These are phyloP conservation scores for Dichotomopilus funicola DNA, from an alignment of 2,329 filamentous ascomycete species.

Conservation along the genomic window DNA sequence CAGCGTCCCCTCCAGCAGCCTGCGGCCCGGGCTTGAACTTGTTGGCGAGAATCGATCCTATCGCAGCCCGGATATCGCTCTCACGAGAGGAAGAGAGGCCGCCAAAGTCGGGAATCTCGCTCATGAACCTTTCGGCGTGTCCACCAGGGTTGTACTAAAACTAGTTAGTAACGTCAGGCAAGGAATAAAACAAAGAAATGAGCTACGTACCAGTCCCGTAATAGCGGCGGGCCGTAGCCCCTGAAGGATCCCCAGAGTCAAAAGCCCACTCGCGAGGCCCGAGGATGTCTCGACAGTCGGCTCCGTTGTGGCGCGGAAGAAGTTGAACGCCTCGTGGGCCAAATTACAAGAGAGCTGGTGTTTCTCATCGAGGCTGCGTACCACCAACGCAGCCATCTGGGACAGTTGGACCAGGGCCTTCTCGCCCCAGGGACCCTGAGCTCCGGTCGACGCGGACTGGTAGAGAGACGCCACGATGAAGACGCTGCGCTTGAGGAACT, in stretches of 20 bases:
- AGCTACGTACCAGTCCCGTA: conserved; percentile 22
- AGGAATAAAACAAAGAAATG: background rate
- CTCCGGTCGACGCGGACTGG: conserved; percentile 19
- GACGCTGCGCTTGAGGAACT: conserved; percentile 35
- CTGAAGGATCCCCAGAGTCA: conserved; percentile 26
- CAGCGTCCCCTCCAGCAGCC: conserved; percentile 16
- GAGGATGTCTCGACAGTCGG: background rate
- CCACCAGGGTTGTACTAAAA: conserved; percentile 22
- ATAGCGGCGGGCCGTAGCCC: conserved; percentile 27
- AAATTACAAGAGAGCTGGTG: conserved; percentile 24
- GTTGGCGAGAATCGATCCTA: conserved; percentile 39
- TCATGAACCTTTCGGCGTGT: conserved; percentile 19
- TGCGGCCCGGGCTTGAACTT: conserved; percentile 32
- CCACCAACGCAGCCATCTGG: conserved; percentile 26
- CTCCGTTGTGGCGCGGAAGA: conserved; percentile 19
- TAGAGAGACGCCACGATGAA: conserved; percentile 37
- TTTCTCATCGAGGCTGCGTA: conserved; percentile 24
- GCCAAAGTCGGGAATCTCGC: conserved; percentile 11
- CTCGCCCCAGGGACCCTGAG: conserved; percentile 16
- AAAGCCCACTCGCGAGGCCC: conserved; percentile 1
- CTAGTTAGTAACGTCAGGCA: conserved; percentile 7
- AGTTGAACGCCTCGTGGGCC: conserved; percentile 21
- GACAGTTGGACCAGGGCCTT: conserved; percentile 24
- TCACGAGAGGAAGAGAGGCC: conserved; percentile 3
- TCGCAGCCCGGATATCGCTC: conserved; percentile 26